phyloP scores from a whole-genome alignment of 2,329 filamentous ascomycete genomes.

The Cordyceps cicadae region DNA sequence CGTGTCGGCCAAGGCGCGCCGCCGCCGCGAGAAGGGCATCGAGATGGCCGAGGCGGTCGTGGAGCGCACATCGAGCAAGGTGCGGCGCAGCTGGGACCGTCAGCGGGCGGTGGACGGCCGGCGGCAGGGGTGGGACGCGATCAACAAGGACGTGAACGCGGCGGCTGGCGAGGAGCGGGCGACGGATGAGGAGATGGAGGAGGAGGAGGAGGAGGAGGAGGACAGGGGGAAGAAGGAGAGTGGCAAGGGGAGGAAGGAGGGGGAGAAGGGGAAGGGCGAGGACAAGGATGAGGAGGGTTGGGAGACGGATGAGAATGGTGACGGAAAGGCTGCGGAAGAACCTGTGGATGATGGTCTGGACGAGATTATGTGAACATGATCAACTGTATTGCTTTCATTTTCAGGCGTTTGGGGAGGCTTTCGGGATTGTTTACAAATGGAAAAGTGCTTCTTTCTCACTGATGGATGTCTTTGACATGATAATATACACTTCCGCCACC shows the following conservation, averaged over 20 bases:
- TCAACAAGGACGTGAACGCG: conserved; percentile 38
- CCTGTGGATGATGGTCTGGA: conserved; percentile 25
- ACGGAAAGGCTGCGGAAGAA: conserved; percentile 4
- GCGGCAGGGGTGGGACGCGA: conserved; percentile 49
- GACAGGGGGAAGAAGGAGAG: conserved; percentile 15
- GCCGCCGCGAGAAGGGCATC: conserved; percentile 47
- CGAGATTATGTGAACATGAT: conserved; percentile 22
- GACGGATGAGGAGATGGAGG: background rate
- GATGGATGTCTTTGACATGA: background rate
- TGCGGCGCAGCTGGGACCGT: conserved; percentile 45
- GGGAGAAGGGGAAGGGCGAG: background rate
- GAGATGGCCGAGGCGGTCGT: conserved; percentile 52
- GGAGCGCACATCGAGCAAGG: conserved; percentile 49
- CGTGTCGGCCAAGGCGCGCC: conserved; percentile 46
- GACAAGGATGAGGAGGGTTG: conserved; percentile 15
- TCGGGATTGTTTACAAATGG: too few species aligned
- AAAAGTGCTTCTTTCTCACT: background rate
- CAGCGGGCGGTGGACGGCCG: conserved; percentile 40
- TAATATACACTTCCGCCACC: background rate
- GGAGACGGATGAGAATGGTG: conserved; percentile 27
- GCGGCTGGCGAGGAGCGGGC: conserved; percentile 14
- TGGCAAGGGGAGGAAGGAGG: conserved; percentile 14
- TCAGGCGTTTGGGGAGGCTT: background rate
- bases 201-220: conserved; percentile 15
- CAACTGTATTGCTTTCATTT: background rate